phyloP scores from a whole-genome alignment of 805 yeast genomes.

The Metschnikowia reukaufii region DNA sequence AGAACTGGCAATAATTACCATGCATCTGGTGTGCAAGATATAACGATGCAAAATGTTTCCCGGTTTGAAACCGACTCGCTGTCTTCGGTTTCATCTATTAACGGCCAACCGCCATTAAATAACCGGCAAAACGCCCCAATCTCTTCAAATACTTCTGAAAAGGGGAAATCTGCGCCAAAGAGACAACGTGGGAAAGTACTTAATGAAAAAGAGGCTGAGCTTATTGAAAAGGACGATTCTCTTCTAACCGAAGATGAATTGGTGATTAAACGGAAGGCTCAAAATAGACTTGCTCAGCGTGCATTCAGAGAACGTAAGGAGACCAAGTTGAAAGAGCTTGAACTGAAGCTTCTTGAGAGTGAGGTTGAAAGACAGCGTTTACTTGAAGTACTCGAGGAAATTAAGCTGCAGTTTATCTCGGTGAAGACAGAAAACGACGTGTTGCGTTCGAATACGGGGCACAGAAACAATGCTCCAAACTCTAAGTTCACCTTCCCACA shows the following conservation, averaged over 20 bases:
- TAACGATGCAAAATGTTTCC: not conserved
- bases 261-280: conserved; percentile 65
- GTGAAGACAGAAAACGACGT: conserved; percentile 63
- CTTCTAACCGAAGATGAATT: conserved; percentile 42
- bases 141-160: not conserved
- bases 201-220: conserved; percentile 36
- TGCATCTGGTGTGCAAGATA: too few species aligned
- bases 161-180: not conserved
- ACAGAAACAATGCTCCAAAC: not conserved
- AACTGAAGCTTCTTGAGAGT: conserved; percentile 54
- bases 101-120: not conserved
- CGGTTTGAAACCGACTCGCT: conserved; percentile 9
- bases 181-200: conserved; percentile 10
- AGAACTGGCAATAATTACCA: too few species aligned
- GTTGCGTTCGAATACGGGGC: conserved; percentile 27
- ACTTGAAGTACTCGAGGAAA: conserved; percentile 47
- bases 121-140: not conserved
- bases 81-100: conserved; percentile 9
- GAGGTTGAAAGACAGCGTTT: conserved; percentile 54
- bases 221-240: conserved; percentile 38
- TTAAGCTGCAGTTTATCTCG: conserved; percentile 55
- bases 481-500: conserved; percentile 36
- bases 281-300: conserved; percentile 83
- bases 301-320: conserved; percentile 85
- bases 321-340: conserved; percentile 65